These are phyloP conservation scores for Nemania bipapillata DNA, from an alignment of 2,329 filamentous ascomycete genomes.

Conservation along the genomic window DNA sequence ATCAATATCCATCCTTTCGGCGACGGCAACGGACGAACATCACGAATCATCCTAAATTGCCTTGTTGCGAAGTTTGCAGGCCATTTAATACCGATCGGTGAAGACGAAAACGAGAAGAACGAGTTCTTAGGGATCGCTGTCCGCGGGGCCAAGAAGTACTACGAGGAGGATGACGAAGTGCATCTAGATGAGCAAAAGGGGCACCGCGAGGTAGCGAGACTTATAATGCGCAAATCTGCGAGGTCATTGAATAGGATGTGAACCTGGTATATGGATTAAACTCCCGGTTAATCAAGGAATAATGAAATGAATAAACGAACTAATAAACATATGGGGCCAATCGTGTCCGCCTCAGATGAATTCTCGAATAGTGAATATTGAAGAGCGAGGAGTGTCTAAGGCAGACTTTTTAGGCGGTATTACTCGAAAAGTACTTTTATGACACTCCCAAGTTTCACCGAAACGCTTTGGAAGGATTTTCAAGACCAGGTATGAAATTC, in stretches of 20 bases:
- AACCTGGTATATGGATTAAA: background rate
- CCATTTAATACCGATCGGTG: slow-evolving; percentile 28
- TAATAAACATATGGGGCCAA: too few species aligned
- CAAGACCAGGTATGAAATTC: too few species aligned
- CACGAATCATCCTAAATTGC: slow-evolving; percentile 53
- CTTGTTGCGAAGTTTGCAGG: slow-evolving; percentile 51
- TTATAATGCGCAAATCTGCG: slow-evolving; percentile 16
- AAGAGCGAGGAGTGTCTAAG: too few species aligned
- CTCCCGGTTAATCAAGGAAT: too few species aligned
- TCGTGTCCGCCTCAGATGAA: too few species aligned
- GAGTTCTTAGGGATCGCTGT: slow-evolving; percentile 36
- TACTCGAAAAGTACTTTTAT: too few species aligned
- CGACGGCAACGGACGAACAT: slow-evolving; percentile 55
- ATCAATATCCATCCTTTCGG: slow-evolving; percentile 56
- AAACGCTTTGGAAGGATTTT: too few species aligned
- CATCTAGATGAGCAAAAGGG: slow-evolving; percentile 30
- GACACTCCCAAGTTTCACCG: too few species aligned
- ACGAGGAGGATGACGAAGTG: slow-evolving; percentile 40
- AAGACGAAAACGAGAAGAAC: slow-evolving; percentile 28
- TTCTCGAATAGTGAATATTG: too few species aligned
- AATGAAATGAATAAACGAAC: too few species aligned
- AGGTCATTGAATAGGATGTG: background rate
- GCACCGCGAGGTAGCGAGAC: slow-evolving; percentile 32
- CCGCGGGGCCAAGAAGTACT: slow-evolving; percentile 30
- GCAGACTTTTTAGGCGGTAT: too few species aligned